Conservation (phyloP, 1,139 yeast species). For the Taphrina wiesneri region DNA sequence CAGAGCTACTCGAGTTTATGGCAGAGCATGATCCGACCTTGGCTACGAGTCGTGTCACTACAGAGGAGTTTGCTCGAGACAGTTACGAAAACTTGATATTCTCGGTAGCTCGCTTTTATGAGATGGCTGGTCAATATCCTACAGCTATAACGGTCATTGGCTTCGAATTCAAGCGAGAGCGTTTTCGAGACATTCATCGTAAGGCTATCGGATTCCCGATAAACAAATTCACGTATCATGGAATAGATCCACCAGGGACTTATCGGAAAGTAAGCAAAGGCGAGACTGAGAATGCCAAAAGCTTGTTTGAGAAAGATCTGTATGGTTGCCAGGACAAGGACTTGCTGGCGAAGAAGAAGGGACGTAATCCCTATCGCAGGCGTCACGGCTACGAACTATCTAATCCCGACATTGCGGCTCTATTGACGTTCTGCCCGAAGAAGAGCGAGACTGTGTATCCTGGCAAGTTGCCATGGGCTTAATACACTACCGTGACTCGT, state of each 20-base stretch:
- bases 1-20: slow-evolving; percentile 32
- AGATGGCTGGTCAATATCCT: slow-evolving; percentile 56
- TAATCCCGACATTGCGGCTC: slow-evolving; percentile 8
- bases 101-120: slow-evolving; percentile 57
- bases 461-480: slow-evolving; percentile 18
- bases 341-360: slow-evolving; percentile 49
- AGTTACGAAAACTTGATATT: slow-evolving; percentile 76
- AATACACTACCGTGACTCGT: too few relatives aligned
- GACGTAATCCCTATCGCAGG: slow-evolving; percentile 63
- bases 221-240: slow-evolving; percentile 53
- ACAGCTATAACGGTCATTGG: slow-evolving; percentile 60
- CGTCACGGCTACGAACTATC: slow-evolving; percentile 49
- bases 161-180: slow-evolving; percentile 65
- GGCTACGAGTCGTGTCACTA: slow-evolving; percentile 41
- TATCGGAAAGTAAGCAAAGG: slow-evolving; percentile 48
- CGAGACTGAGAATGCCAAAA: slow-evolving; percentile 60
- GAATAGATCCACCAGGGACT: slow-evolving; percentile 53
- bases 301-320: slow-evolving; percentile 60
- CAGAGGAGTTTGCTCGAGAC: slow-evolving; percentile 76
- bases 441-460: not conserved
- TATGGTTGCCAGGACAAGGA: slow-evolving; percentile 56
- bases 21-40: not conserved
- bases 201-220: slow-evolving; percentile 52
- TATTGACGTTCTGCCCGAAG: slow-evolving; percentile 22
- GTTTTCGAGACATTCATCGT: slow-evolving; percentile 63